Evolutionary conservation across 2,329 filamentous ascomycete genomes (phyloP), one percentile per base, ranked within the genome.

Genomic region (Malbranchea cinnamomea): DNA sequence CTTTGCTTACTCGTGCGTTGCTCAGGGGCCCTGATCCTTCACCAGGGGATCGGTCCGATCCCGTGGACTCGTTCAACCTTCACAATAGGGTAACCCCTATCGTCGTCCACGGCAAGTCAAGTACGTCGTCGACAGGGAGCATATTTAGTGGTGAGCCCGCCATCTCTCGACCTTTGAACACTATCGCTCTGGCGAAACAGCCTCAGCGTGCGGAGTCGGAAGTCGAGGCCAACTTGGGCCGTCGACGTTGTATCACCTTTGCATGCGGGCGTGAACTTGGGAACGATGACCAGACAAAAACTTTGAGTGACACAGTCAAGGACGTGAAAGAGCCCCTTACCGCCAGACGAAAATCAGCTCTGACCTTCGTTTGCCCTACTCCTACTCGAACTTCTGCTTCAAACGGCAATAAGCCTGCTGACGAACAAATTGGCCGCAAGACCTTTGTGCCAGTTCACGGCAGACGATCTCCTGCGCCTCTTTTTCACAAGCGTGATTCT

Each of bases 91-190:
- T n/a, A 36, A 74, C 78, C 44, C 43, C 75, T 50, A 91, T 82
- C 62, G 87, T 77, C 48, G 62, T 74, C 41, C n/a, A n/a, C n/a
- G n/a, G n/a, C n/a, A n/a, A n/a, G n/a, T n/a, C n/a, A n/a, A 93
- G 84, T 57, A 59, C 78, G 36, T 68, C 80, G 26, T 93, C 85
- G 2, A 91, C 83, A 3, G 80, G 80, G 21, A 87, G 94, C 41
- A 65, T 95, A 34, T 94, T 84, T n/a, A 94, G 85, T 54, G 89
- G 81, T 34, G 85, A 82, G 35, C 60, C 91, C 35, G 92, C 85
- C 11, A 94, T 83, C 46, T 84, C 87, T 23, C 78, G 82, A n/a
- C 68, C 83, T 33, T 81, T 82, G 20, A 83, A 73, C 51, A 87
- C 83, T 0, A 32, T 26, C n/a, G 26, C 37, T 4, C 19, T 23